phyloP scores from a whole-genome alignment of 1,139 yeast species.

The Yamadazyma blattariae region DNA sequence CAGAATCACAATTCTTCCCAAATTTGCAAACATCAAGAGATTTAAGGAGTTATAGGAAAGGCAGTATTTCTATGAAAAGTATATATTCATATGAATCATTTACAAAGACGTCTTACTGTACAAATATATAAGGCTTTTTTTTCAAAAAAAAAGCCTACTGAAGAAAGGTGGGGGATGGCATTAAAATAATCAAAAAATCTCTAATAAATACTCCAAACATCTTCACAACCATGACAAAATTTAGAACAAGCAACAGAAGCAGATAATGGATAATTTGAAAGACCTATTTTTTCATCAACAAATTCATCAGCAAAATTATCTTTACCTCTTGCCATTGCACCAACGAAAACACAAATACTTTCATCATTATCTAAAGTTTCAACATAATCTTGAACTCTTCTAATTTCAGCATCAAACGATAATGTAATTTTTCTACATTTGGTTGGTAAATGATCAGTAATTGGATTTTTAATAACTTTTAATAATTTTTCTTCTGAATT shows the following conservation, averaged over 20 bases:
- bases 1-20: no score
- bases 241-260: slow-evolving; percentile 98
- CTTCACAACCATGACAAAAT: slow-evolving; percentile 98
- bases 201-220: slow-evolving; percentile 80
- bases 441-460: slow-evolving; percentile 93
- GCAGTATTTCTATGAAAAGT: no score
- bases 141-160: no score
- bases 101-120: no score
- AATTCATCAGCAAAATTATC: slow-evolving; percentile 96
- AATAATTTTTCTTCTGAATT: slow-evolving; percentile 91
- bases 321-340: slow-evolving; percentile 98
- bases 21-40: no score
- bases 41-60: no score
- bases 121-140: no score
- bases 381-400: slow-evolving; percentile 86
- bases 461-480: slow-evolving; percentile 94
- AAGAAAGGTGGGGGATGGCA: no score
- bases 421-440: slow-evolving; percentile 92
- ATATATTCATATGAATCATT: no score
- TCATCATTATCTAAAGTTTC: slow-evolving; percentile 78
- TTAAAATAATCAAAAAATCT: no score
- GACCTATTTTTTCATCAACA: slow-evolving; percentile 94
- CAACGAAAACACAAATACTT: slow-evolving; percentile 95
- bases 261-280: slow-evolving; percentile 90
- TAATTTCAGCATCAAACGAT: slow-evolving; percentile 90